These are phyloP conservation scores for Phytopythium ostracodes DNA, from an alignment of 352 stramenopile genomes.

Conservation along the genomic window DNA sequence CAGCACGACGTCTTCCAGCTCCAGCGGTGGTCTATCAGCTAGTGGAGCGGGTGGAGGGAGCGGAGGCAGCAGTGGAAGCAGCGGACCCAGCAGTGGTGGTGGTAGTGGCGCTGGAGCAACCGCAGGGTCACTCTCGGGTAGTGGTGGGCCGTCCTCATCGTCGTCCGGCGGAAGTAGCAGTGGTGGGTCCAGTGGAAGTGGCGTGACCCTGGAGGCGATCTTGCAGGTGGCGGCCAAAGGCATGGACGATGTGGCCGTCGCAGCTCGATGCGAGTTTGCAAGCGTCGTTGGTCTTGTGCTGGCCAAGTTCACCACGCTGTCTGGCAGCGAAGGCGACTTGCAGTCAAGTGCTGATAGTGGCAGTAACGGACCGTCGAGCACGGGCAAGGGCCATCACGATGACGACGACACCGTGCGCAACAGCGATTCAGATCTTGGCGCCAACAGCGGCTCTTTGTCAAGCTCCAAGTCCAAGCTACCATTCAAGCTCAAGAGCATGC, in stretches of 20 bases:
- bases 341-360: conserved; percentile 18
- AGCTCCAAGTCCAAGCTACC: conserved; percentile 49
- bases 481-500: conserved; percentile 60
- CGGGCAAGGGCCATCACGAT: conserved; percentile 3
- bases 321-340: conserved; percentile 41
- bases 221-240: conserved; percentile 68
- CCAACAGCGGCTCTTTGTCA: neutral
- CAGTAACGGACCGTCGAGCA: conserved; percentile 10
- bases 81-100: conserved; percentile 10
- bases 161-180: conserved; percentile 4
- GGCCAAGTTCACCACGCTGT: conserved; percentile 61
- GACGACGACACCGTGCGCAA: conserved; percentile 14
- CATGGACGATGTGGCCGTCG: conserved; percentile 66
- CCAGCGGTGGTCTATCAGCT: conserved; percentile 2
- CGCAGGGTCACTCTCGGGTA: conserved; percentile 2
- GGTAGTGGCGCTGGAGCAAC: conserved; percentile 8
- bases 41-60: conserved; percentile 12
- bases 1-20: conserved; percentile 8
- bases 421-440: neutral
- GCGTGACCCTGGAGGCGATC: conserved; percentile 64
- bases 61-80: conserved; percentile 16
- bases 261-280: conserved; percentile 4
- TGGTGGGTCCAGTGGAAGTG: conserved; percentile 4
- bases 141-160: conserved; percentile 1
- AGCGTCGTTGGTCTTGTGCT: conserved; percentile 67